Evolutionary conservation across 1,284 basidiomycete genomes (phyloP), one percentile per base, ranked within the genome.

Genomic region (Malassezia psittaci): DNA sequence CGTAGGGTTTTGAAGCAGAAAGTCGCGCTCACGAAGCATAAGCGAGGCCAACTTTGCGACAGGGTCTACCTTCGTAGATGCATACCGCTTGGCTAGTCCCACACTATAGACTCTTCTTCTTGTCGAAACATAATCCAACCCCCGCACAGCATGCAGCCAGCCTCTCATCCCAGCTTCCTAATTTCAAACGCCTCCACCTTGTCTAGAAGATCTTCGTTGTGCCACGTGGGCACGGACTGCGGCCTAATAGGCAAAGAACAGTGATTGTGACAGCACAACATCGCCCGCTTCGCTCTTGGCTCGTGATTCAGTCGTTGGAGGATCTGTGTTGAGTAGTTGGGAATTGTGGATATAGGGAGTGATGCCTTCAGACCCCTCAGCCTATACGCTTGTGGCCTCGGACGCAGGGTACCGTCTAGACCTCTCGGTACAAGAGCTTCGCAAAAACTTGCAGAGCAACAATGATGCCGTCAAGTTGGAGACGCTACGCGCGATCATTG

Each of bases 401-500:
- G 41, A 57, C 37, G 55, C 38, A 6, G 50, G 55, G 24, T 57
- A 52, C 41, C 55, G 46, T 35, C 38, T 61, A 21, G 55, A 61
- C 39, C 40, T 68, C 42, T 65, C 67, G 15, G 59, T 62, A 13
- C 66, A 68, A 60, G 93, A 99, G 67, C 82, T 98, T 53, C 83
- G 90, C 58, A 82, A 83, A 61, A 83, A 84, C 42, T 81, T 98
- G 49, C 88, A 96, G 79, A 96, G 94, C 78, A 91, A 90, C 57
- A 83, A 85, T n/a, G 93, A 96, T 77, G 93, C 96, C 68, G 85
- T 90, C 79, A 98, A 96, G 80, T 79, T 96, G 71, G 91, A 98
- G 78, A 90, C 91, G 68, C 84, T 98, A 79, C 83, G 90, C 74
- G 86, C 85, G 78, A 94, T 99, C 78, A 88, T 98, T 68, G 82